phyloP scores from a whole-genome alignment of 129 eudicot species.

The carrot (Daucus carota) region DNA sequence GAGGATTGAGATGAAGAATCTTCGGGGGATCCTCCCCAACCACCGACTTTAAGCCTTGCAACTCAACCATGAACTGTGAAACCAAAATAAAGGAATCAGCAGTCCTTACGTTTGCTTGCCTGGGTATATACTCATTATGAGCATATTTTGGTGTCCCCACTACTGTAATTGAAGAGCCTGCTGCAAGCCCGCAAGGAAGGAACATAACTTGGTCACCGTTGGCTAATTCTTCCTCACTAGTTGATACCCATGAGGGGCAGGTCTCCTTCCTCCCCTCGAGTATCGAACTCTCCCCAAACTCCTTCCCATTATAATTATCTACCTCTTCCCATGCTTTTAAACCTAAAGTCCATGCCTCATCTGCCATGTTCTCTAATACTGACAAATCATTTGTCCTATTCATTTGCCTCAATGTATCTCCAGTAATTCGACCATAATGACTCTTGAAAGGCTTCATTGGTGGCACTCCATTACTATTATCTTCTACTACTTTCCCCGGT shows the following conservation, averaged over 20 bases:
- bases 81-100: conserved; percentile 50
- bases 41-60: conserved; percentile 84
- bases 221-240: conserved; percentile 48
- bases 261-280: conserved; percentile 68
- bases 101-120: conserved; percentile 38
- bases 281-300: conserved; percentile 26
- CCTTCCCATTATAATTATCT: conserved; percentile 28
- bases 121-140: conserved; percentile 73
- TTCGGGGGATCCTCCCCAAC: conserved; percentile 91
- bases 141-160: conserved; percentile 79
- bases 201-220: conserved; percentile 56
- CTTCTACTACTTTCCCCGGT: conserved; percentile 17
- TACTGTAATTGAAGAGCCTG: conserved; percentile 80
- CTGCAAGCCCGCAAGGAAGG: conserved; percentile 90
- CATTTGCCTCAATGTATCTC: conserved; percentile 38
- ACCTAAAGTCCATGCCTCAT: conserved; percentile 85
- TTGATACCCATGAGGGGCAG: conserved; percentile 70
- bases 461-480: conserved; percentile 6
- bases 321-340: conserved; percentile 75
- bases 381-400: conserved; percentile 49
- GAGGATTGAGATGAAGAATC: conserved; percentile 81
- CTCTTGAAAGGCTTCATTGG: conserved; percentile 28
- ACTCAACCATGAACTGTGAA: conserved; percentile 83
- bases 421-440: conserved; percentile 58
- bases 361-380: conserved; percentile 66